Evolutionary conservation across 495 filamentous ascomycete species (phyloP), one percentile per base, ranked within the genome.

Genomic region (Cladorrhinum samala): DNA sequence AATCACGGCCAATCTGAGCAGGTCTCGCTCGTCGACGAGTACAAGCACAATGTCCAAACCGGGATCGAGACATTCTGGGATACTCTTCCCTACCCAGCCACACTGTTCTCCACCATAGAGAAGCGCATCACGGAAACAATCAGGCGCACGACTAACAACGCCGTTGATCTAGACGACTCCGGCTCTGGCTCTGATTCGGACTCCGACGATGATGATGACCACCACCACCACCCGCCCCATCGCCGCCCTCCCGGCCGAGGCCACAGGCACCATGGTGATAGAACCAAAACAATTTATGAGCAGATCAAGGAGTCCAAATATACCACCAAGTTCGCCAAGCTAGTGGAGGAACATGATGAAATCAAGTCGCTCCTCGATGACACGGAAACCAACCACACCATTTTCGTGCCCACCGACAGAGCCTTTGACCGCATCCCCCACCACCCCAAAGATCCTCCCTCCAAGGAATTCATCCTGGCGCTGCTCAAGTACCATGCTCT

Each of bases 391-490:
- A 91, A 93, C 60, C 77, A 84, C 62, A 95, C 91, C 3, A 65
- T 91, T 54, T 93, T 96, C 58, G 85, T 87, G 18, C 89, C 90
- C 2, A 83, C 80, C 2, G 83, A 95, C 67, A 68, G 69, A 30
- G 89, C 87, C 21, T 87, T 93, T 51, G 77, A 84, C 46, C 82
- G 82, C 66, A 75, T 90, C 53, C 83, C 80, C 0, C 55, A 82
- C 6, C 55, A 83, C 38, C 68, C 80, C 54, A 77, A 82, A 49
- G 21, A 54, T 17, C 56, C 49, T 0, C 76, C 78, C 1, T 76
- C 80, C 2, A 82, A 83, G 59, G 83, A 87, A 59, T 66, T 85
- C 49, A 58, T 93, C 54, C 79, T 83, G 63, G 72, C 76, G 30
- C 53, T 89, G 24, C 68, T 93, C 9, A 49, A 74, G 13, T 95